Evolutionary conservation across 805 yeast genomes (phyloP).

Genomic region (Saturnispora zaruensis): DNA sequence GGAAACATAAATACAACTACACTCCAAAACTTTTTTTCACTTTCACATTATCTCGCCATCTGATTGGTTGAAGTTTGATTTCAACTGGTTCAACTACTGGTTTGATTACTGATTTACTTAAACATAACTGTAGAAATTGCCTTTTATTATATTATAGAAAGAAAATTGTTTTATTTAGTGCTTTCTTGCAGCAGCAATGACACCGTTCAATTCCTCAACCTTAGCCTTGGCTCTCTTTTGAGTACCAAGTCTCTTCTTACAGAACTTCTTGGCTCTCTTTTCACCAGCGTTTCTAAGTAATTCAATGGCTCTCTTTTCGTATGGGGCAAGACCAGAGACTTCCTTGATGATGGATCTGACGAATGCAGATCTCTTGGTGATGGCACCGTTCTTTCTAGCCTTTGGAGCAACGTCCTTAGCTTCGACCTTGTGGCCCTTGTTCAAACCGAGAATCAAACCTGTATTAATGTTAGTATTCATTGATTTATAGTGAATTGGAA

Average conservation of each 20-base stretch:
- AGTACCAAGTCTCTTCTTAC: slow-evolving; percentile 99
- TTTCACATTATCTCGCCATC: not conserved
- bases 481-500: too few species aligned
- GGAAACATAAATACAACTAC: not conserved
- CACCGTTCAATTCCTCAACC: slow-evolving; percentile 96
- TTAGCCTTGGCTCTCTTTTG: slow-evolving; percentile 99
- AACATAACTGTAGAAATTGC: slow-evolving; percentile 1
- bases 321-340: slow-evolving; percentile 98
- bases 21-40: not conserved
- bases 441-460: slow-evolving; percentile 97
- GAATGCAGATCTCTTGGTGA: slow-evolving; percentile 90
- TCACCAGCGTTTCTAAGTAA: slow-evolving; percentile 99
- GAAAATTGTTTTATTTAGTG: slow-evolving; percentile 39
- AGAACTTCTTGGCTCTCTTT: slow-evolving; percentile 99
- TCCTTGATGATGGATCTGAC: slow-evolving; percentile 94
- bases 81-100: not conserved
- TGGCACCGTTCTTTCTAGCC: slow-evolving; percentile 83
- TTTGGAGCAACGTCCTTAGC: slow-evolving; percentile 77
- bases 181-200: slow-evolving; percentile 96
- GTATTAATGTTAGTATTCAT: slow-evolving; percentile 11
- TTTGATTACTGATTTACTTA: not conserved
- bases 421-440: slow-evolving; percentile 98
- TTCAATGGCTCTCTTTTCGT: slow-evolving; percentile 99
- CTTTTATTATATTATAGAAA: slow-evolving; percentile 1
- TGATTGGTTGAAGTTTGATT: not conserved